phyloP scores from a whole-genome alignment of 768 basidiomycete genomes.

The Boletus rex-veris region DNA sequence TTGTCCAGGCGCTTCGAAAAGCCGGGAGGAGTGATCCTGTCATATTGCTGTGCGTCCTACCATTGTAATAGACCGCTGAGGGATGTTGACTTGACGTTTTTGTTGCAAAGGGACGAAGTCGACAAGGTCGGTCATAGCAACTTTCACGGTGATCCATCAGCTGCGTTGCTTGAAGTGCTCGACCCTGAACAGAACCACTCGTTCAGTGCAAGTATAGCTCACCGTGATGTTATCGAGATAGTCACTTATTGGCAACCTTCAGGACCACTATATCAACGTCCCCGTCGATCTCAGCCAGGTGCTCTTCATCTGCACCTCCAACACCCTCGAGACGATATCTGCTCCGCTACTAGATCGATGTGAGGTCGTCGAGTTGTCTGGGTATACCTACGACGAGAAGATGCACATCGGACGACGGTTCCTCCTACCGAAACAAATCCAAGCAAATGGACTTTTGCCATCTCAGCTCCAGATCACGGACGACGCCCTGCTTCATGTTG shows the following conservation, averaged over 20 bases:
- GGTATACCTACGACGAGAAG: constrained; percentile 90
- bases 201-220: constrained; percentile 54
- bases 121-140: constrained; percentile 88
- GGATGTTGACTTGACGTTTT: not conserved
- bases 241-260: constrained; percentile 4
- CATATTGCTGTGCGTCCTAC: constrained; percentile 53
- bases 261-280: constrained; percentile 92
- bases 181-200: constrained; percentile 92
- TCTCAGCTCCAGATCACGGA: constrained; percentile 64
- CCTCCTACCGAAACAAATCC: constrained; percentile 84
- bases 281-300: constrained; percentile 87
- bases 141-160: constrained; percentile 89
- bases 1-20: constrained; percentile 84
- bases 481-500: constrained; percentile 65
- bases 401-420: constrained; percentile 83
- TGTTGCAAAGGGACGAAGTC: constrained; percentile 63
- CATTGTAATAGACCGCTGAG: not conserved
- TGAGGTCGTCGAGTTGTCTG: constrained; percentile 80
- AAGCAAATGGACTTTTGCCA: constrained; percentile 67
- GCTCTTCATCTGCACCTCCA: constrained; percentile 91
- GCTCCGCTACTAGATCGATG: constrained; percentile 86
- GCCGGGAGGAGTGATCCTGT: constrained; percentile 80
- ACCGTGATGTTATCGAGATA: not conserved
- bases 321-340: constrained; percentile 84
- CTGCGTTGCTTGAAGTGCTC: constrained; percentile 86